A percentile compares a stretch with the other conserved stretches of the same genome.
Conservation (phyloP, 208 protist genomes). For the Phytomonas sp. region DNA sequence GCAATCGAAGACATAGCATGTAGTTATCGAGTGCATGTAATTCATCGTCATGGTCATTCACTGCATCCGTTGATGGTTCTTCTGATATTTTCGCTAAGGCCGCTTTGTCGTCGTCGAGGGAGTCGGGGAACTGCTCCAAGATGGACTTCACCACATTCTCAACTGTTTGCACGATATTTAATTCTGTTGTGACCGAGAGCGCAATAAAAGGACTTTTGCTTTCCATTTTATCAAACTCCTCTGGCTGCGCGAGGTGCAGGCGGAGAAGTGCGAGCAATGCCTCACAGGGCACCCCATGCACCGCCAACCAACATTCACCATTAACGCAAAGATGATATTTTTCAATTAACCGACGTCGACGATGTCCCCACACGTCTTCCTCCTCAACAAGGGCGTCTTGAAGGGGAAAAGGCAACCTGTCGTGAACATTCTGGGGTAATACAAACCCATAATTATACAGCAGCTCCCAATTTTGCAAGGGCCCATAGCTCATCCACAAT, state of each 20-base stretch:
- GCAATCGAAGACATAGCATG: slow-evolving; percentile 43
- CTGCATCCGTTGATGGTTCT: background rate
- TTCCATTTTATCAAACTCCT: slow-evolving; percentile 68
- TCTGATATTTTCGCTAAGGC: slow-evolving; percentile 20
- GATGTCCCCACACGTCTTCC: slow-evolving; percentile 33
- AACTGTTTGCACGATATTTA: slow-evolving; percentile 38
- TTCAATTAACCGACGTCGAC: slow-evolving; percentile 32
- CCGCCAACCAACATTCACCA: slow-evolving; percentile 52
- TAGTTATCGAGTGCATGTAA: slow-evolving; percentile 23
- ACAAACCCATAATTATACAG: slow-evolving; percentile 90
- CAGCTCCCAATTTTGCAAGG: slow-evolving; percentile 89
- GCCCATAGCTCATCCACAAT: slow-evolving; percentile 91
- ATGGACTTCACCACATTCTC: slow-evolving; percentile 36
- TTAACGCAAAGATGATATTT: slow-evolving; percentile 40
- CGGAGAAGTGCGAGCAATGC: slow-evolving; percentile 72
- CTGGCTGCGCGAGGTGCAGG: slow-evolving; percentile 53
- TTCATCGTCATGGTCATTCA: slow-evolving; percentile 10
- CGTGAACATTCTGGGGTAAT: slow-evolving; percentile 63
- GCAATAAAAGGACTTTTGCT: slow-evolving; percentile 37
- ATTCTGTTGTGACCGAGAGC: slow-evolving; percentile 47
- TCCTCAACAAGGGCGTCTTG: slow-evolving; percentile 4
- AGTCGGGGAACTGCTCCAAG: slow-evolving; percentile 46
- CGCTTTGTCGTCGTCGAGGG: slow-evolving; percentile 57
- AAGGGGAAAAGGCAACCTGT: slow-evolving; percentile 80
- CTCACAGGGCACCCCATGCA: slow-evolving; percentile 39